phyloP scores from a whole-genome alignment of 148 eudicot species.

The Rhododendron kiyosumense region DNA sequence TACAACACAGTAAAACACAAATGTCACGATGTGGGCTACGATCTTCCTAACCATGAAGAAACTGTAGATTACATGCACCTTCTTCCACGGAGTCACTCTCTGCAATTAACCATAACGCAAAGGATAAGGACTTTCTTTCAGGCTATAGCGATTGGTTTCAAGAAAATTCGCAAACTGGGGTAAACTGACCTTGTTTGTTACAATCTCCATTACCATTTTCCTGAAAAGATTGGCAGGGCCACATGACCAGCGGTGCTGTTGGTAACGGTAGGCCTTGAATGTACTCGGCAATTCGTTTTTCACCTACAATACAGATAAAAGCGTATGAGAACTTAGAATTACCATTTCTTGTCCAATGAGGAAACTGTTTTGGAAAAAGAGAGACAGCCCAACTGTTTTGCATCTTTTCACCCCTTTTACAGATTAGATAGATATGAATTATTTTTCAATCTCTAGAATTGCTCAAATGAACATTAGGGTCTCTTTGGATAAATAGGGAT shows the following conservation, averaged over 20 bases:
- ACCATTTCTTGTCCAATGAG: too few relatives aligned
- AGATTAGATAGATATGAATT: too few relatives aligned
- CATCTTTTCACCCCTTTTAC: too few relatives aligned
- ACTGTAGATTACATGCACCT: slow-evolving; percentile 49
- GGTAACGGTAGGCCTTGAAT: slow-evolving; percentile 48
- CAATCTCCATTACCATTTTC: slow-evolving; percentile 52
- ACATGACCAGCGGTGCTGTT: slow-evolving; percentile 62
- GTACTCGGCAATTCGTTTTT: slow-evolving; percentile 58
- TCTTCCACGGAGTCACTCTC: slow-evolving; percentile 52
- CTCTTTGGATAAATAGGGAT: too few relatives aligned
- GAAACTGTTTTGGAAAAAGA: too few relatives aligned
- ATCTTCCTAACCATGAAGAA: slow-evolving; percentile 58
- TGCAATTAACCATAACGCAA: slow-evolving; percentile 12
- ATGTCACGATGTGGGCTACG: slow-evolving; percentile 46
- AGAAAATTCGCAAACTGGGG: neutral
- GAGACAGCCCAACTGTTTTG: too few relatives aligned
- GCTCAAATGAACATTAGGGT: too few relatives aligned
- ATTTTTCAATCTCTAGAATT: too few relatives aligned
- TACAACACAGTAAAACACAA: slow-evolving; percentile 43
- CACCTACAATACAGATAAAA: slow-evolving; percentile 23
- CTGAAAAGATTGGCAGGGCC: slow-evolving; percentile 61
- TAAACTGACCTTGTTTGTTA: slow-evolving; percentile 32
- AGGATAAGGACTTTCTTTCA: neutral
- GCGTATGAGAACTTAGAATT: neutral
- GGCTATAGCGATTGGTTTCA: too few relatives aligned